These are phyloP conservation scores for Sicyos edulis DNA, from an alignment of 306 rosid genomes.

Conservation along the genomic window DNA sequence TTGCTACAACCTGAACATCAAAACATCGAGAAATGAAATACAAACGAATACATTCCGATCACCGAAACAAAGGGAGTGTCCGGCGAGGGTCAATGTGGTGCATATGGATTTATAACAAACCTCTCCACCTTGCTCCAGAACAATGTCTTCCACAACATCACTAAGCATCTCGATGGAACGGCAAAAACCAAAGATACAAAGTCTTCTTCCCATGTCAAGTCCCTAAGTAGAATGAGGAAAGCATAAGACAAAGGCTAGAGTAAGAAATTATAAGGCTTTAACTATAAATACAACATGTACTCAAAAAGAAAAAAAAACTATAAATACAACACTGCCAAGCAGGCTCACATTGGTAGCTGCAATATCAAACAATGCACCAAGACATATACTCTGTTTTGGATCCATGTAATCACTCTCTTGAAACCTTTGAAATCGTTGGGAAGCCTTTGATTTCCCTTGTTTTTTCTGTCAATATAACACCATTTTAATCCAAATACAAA, in stretches of 20 bases:
- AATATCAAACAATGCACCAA: slow-evolving; percentile 91
- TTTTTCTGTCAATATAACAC: slow-evolving; percentile 51
- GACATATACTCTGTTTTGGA: slow-evolving; percentile 73
- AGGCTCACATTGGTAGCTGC: slow-evolving; percentile 85
- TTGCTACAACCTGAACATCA: slow-evolving; percentile 59
- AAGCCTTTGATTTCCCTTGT: slow-evolving; percentile 51
- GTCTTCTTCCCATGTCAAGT: slow-evolving; percentile 84
- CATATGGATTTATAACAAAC: slow-evolving; percentile 35
- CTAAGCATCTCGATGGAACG: slow-evolving; percentile 96
- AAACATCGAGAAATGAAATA: slow-evolving; percentile 4
- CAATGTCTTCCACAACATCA: slow-evolving; percentile 93
- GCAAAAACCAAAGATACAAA: slow-evolving; percentile 89
- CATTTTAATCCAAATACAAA: slow-evolving; percentile 17
- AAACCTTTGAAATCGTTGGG: slow-evolving; percentile 55
- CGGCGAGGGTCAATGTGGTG: not conserved
- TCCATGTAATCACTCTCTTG: slow-evolving; percentile 93
- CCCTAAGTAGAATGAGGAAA: slow-evolving; percentile 46
- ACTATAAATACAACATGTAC: too few species aligned
- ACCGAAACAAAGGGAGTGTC: not conserved
- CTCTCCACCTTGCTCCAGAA: slow-evolving; percentile 95
- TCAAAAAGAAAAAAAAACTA: too few species aligned
- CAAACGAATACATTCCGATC: not conserved
- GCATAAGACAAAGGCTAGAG: slow-evolving; percentile 11
- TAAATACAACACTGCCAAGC: not conserved
- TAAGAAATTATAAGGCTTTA: not conserved